Percentiles rank a stretch among this genome's conserved stretches.
Conservation (phyloP, 1,284 basidiomycete genomes). For the Cryptococcus neoformans region DNA sequence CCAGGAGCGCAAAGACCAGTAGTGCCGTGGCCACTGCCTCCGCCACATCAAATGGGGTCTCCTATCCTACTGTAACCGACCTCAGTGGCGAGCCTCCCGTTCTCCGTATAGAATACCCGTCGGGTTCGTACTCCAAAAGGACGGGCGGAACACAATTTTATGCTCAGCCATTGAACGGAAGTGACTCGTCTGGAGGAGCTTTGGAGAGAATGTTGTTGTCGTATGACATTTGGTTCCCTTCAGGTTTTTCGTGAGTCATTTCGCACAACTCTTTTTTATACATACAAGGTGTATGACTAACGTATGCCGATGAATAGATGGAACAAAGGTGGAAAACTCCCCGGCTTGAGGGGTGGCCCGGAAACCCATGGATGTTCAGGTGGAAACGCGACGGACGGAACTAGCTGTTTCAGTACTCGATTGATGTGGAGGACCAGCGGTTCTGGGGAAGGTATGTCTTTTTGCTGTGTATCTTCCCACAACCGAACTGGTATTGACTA, state of each 20-base stretch:
- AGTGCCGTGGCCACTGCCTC: not conserved
- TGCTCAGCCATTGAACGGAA: conserved; percentile 20
- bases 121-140: conserved; percentile 42
- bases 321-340: conserved; percentile 48
- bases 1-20: conserved; percentile 3
- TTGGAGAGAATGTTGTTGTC: conserved; percentile 28
- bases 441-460: conserved; percentile 39
- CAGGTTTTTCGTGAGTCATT: conserved; percentile 28
- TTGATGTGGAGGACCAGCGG: conserved; percentile 49
- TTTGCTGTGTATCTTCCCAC: not conserved
- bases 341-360: conserved; percentile 45
- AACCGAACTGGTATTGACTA: not conserved
- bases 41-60: conserved; percentile 8
- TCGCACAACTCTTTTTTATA: too few relatives aligned
- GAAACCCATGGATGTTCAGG: conserved; percentile 45
- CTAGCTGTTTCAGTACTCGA: conserved; percentile 46
- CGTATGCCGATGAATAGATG: conserved; percentile 17
- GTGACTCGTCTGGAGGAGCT: too few relatives aligned
- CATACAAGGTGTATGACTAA: not conserved
- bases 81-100: conserved; percentile 29
- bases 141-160: conserved; percentile 51
- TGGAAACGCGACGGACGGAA: conserved; percentile 44
- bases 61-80: conserved; percentile 21
- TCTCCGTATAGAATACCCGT: conserved; percentile 43
- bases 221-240: conserved; percentile 43